These are phyloP conservation scores for Rosa multiflora DNA, from an alignment of 306 rosid species.

Conservation along the genomic window DNA sequence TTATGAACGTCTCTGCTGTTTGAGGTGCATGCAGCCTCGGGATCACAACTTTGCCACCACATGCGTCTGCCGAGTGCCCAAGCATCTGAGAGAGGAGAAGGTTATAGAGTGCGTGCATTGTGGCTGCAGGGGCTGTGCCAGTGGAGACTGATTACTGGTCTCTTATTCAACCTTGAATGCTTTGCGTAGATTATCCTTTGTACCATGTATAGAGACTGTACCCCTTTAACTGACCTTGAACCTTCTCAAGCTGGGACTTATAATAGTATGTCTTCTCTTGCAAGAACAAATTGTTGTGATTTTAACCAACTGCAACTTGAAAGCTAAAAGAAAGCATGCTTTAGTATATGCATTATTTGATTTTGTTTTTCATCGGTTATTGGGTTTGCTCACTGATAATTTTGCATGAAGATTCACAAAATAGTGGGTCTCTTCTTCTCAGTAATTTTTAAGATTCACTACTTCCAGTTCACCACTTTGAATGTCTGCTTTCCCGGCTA, in stretches of 20 bases:
- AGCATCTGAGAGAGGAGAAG: conserved; percentile 85
- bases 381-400: not conserved
- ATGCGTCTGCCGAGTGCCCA: conserved; percentile 88
- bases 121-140: conserved; percentile 91
- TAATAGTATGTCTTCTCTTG: not conserved
- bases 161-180: conserved; percentile 9
- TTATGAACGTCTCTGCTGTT: conserved; percentile 83
- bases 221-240: not conserved
- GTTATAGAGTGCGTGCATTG: conserved; percentile 89
- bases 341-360: not conserved
- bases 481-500: not conserved
- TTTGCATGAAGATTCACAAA: not conserved
- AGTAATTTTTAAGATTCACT: not conserved
- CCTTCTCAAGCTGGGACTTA: not conserved
- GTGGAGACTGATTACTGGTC: conserved; percentile 58
- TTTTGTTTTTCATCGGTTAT: not conserved
- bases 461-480: not conserved
- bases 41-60: conserved; percentile 92
- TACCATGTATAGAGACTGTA: not conserved
- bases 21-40: conserved; percentile 89
- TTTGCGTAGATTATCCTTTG: not conserved
- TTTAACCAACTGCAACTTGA: not conserved
- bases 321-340: not conserved
- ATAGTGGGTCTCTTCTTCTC: not conserved
- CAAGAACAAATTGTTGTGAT: conserved; percentile 10